phyloP scores from a whole-genome alignment of 768 basidiomycete species.

The Calocybe indica region DNA sequence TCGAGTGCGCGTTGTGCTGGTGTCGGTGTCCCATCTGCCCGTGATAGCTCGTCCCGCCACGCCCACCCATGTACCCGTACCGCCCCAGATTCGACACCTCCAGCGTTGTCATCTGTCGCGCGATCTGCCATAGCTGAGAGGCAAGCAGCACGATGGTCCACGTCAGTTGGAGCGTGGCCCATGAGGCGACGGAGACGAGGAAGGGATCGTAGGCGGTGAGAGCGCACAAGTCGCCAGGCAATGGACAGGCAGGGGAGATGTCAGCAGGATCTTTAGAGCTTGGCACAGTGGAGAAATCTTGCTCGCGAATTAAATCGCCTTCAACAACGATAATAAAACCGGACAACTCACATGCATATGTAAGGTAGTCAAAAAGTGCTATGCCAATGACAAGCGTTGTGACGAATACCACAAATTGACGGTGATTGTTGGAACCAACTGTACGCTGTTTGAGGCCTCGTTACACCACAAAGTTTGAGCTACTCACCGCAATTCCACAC shows the following conservation, averaged over 20 bases:
- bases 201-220: constrained; percentile 74
- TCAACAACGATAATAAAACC: background rate
- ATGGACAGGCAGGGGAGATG: constrained; percentile 57
- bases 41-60: constrained; percentile 59
- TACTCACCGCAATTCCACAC: constrained; percentile 93
- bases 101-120: constrained; percentile 91
- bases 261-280: constrained; percentile 29
- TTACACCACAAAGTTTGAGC: background rate
- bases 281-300: constrained; percentile 51
- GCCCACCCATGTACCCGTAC: constrained; percentile 96
- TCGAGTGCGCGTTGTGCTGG: constrained; percentile 20
- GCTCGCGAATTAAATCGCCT: background rate
- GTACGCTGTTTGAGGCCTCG: background rate
- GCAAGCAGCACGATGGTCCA: constrained; percentile 89
- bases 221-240: constrained; percentile 65
- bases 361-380: constrained; percentile 74
- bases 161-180: constrained; percentile 91
- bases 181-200: constrained; percentile 73
- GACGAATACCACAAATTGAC: constrained; percentile 95
- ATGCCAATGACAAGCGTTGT: constrained; percentile 80
- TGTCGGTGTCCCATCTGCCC: constrained; percentile 82
- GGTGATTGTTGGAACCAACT: constrained; percentile 93
- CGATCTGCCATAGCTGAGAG: constrained; percentile 88
- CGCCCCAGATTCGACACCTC: constrained; percentile 94
- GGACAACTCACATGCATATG: constrained; percentile 67